Base-by-base conservation (phyloP, 1,139 yeast genomes). In the Protomyces inundatus region DNA sequence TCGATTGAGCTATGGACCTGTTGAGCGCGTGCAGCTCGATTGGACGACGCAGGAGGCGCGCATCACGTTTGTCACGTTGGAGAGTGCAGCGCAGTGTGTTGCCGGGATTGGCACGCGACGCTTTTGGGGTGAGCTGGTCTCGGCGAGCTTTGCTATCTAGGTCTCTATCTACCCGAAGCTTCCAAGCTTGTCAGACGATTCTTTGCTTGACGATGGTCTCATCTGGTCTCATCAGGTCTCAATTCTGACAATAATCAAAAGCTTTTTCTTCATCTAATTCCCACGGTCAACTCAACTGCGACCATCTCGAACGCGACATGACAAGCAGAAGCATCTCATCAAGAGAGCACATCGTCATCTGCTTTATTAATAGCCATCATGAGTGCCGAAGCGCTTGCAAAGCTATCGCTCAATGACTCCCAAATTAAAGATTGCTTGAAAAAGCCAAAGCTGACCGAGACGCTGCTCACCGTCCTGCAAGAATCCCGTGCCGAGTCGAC, bases 371-470 rank as follows among this genome's bases (percentile, higher is more conserved):
- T 36, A 36, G 12, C 7, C 30, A 42, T 30, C 30, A 58, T 58
- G 62, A 58, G 55, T 14, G 54, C 66, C 6, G 63, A 63, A 14
- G 61, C 56, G 37, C 63, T 67, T 23, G 65, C 68, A 1, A 55
- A 61, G 42, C 60, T 67, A 33, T 66, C 67, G 34, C 67, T 67
- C 35, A 83, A 81, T 69, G 95, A 87, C 34, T 81, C 84, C 69
- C 86, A 86, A 73, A 76, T 86, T 63, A 81, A 82, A 58, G 98
- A 93, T 73, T 85, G 90, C 65, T 75, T 84, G 66, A 91, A 89
- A 75, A 93, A 93, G 78, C 85, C 86, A 73, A 90, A 90, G 74
- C 95, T 90, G 45, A 83, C 95, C 23, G 77, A 78, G 42, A 83
- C 95, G 0, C 80, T 93, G 66, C 81, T 79, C 50, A 82, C 82